A percentile compares a stretch with the other conserved stretches of the same genome.
These are phyloP conservation scores for Angophora floribunda DNA, from an alignment of 345 rosid genomes.

Conservation along the genomic window DNA sequence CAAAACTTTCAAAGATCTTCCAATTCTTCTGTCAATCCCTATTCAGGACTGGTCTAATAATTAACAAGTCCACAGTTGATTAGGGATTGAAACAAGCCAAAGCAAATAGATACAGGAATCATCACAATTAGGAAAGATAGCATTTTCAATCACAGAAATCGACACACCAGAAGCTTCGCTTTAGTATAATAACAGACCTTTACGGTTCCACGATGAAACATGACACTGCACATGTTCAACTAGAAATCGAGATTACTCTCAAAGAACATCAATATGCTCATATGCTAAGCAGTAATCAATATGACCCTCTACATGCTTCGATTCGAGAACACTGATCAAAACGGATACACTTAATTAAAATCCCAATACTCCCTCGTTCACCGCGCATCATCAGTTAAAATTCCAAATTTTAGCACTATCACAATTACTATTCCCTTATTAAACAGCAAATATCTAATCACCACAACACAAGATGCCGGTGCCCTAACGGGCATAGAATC, in stretches of 20 bases:
- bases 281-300: background rate
- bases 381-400: background rate
- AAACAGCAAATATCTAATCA: background rate
- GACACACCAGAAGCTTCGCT: background rate
- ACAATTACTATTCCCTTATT: background rate
- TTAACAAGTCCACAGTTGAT: background rate
- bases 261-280: background rate
- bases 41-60: background rate
- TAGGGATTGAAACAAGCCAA: background rate
- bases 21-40: background rate
- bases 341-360: background rate
- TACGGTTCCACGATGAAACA: background rate
- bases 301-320: background rate
- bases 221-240: fast-evolving
- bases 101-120: background rate
- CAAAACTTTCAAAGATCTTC: background rate
- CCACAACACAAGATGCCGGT: background rate
- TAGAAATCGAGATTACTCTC: background rate
- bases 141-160: background rate
- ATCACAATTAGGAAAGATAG: background rate
- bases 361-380: background rate
- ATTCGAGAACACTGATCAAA: background rate
- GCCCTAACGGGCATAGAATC: background rate
- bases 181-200: background rate
- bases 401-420: background rate